Evolutionary conservation across 2,329 filamentous ascomycete genomes (phyloP).

Genomic region (Colletotrichum tamarilloi): DNA sequence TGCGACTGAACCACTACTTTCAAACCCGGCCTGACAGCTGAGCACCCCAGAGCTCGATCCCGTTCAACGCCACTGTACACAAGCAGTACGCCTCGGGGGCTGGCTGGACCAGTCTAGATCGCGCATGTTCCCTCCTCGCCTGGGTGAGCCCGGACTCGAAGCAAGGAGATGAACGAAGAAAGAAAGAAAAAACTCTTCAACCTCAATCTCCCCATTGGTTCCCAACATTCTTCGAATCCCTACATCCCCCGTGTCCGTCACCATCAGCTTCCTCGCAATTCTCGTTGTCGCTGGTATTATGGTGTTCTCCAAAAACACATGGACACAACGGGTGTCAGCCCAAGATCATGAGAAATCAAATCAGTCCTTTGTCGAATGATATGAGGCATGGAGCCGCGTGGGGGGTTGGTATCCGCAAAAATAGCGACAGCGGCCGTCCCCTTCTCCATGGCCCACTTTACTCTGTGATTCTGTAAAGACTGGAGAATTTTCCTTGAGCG

Average conservation of each 20-base stretch:
- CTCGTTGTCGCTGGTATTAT: constrained; percentile 1
- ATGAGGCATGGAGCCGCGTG: constrained; percentile 27
- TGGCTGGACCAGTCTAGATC: constrained; percentile 11
- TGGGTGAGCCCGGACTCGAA: background rate
- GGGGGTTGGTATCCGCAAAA: constrained; percentile 28
- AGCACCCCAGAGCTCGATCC: constrained; percentile 7
- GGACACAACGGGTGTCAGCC: constrained; percentile 15
- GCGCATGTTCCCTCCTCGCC: constrained; percentile 12
- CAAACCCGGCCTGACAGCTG: background rate
- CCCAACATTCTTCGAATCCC: constrained; percentile 16
- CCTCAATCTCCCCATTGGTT: background rate
- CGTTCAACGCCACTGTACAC: constrained; percentile 12
- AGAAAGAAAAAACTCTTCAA: background rate
- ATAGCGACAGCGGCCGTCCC: constrained; percentile 22
- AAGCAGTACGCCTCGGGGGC: background rate
- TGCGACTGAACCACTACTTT: constrained; percentile 2
- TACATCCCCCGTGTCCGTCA: constrained; percentile 16
- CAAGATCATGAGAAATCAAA: constrained; percentile 7
- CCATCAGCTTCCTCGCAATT: constrained; percentile 5
- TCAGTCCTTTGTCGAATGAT: constrained; percentile 24
- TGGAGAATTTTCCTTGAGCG: constrained; percentile 7
- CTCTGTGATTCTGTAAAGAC: too few species aligned
- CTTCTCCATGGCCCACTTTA: constrained; percentile 25
- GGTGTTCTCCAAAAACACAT: background rate
- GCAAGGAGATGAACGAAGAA: background rate